A percentile compares a stretch with the other conserved stretches of the same genome.
Conservation (phyloP, 192 early-diverging fungal species). For the Dissophora ornata region DNA sequence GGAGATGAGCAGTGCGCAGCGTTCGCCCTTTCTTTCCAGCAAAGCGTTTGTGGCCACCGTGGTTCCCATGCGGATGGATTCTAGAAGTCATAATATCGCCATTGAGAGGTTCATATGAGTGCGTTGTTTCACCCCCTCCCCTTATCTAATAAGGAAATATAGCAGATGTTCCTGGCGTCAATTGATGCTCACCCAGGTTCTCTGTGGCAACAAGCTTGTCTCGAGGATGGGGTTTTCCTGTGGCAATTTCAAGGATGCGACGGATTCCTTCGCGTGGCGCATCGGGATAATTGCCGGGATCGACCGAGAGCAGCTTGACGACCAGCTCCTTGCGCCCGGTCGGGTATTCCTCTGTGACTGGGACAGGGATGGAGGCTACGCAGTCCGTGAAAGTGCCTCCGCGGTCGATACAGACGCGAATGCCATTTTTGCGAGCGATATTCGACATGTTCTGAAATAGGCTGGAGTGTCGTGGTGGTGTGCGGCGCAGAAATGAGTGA, state of each 20-base stretch:
- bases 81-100: conserved; percentile 10
- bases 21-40: conserved; percentile 89
- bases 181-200: conserved; percentile 65
- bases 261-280: conserved; percentile 96
- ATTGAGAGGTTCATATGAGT: not conserved
- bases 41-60: conserved; percentile 97
- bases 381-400: conserved; percentile 99
- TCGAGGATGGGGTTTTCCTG: conserved; percentile 76
- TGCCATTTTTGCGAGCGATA: conserved; percentile 22
- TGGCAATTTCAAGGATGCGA: conserved; percentile 83
- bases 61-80: conserved; percentile 94
- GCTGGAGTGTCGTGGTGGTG: too few species aligned
- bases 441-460: conserved; percentile 7
- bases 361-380: conserved; percentile 77
- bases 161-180: too few species aligned
- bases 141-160: too few species aligned
- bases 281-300: conserved; percentile 90
- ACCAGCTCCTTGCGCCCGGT: conserved; percentile 73
- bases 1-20: conserved; percentile 87
- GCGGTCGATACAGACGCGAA: conserved; percentile 85
- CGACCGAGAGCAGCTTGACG: conserved; percentile 91
- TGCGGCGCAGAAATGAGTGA: not conserved
- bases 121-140: not conserved
- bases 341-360: conserved; percentile 56
- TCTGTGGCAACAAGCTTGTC: conserved; percentile 77